A percentile compares a stretch with the other conserved stretches of the same genome.
Evolutionary conservation across 257 asterid genomes (phyloP).

Genomic region (Coffea canephora): DNA sequence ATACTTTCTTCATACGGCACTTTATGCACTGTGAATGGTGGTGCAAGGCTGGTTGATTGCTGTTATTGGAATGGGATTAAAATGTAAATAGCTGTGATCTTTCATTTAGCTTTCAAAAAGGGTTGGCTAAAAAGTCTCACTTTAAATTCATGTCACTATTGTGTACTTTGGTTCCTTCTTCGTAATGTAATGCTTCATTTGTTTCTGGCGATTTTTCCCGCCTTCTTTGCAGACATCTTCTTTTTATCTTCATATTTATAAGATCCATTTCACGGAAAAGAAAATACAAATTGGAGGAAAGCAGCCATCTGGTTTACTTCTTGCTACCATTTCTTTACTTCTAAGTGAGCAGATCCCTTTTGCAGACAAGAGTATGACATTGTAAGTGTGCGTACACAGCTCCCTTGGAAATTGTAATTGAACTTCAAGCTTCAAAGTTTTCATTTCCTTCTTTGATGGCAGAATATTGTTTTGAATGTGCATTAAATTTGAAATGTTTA

Average conservation of each 20-base stretch:
- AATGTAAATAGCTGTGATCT: neutral
- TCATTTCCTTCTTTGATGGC: neutral
- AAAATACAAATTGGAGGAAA: constrained; percentile 86
- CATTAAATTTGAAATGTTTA: neutral
- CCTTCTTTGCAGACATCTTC: constrained; percentile 78
- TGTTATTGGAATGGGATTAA: neutral
- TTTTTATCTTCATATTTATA: constrained; percentile 78
- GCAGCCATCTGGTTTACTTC: constrained; percentile 84
- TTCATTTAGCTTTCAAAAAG: neutral
- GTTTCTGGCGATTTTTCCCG: neutral
- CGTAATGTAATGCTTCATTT: constrained; percentile 3
- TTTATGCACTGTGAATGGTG: neutral
- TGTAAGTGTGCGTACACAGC: constrained; percentile 43
- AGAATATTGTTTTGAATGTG: neutral
- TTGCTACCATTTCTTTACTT: constrained; percentile 62
- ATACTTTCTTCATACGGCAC: neutral
- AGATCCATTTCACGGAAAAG: constrained; percentile 77
- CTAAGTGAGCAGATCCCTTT: constrained; percentile 90
- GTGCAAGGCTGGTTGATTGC: neutral
- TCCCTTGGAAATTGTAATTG: constrained; percentile 1
- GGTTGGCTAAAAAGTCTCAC: neutral
- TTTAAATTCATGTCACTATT: neutral
- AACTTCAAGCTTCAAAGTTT: constrained; percentile 14
- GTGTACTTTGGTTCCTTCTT: neutral
- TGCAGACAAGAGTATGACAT: constrained; percentile 58